Percentiles rank a stretch among this genome's conserved stretches.
These are phyloP conservation scores for Colletotrichum sp. DNA, from an alignment of 2,329 filamentous ascomycete genomes.

Conservation along the genomic window DNA sequence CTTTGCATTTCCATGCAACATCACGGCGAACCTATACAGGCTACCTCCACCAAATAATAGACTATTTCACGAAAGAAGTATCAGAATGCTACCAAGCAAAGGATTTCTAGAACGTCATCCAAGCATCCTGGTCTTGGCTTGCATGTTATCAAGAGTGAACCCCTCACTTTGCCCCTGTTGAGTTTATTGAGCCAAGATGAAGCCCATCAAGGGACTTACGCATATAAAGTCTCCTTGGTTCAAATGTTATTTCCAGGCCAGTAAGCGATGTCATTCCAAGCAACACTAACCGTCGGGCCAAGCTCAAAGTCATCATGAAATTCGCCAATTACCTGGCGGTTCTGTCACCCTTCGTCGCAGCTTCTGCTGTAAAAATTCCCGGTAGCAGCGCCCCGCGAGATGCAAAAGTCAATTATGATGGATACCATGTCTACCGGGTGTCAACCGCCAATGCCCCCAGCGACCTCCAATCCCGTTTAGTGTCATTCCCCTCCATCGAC, in stretches of 20 bases:
- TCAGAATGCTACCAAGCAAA: neutral
- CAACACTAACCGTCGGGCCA: neutral
- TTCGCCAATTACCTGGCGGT: neutral
- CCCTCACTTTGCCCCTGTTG: slow-evolving; percentile 3
- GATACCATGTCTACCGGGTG: slow-evolving; percentile 37
- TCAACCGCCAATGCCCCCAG: slow-evolving; percentile 15
- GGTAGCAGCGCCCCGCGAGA: neutral
- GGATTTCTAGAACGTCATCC: neutral
- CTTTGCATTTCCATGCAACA: slow-evolving; percentile 1
- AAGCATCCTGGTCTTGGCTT: slow-evolving; percentile 8
- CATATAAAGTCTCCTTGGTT: neutral
- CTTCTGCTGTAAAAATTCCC: neutral
- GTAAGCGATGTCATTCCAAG: neutral
- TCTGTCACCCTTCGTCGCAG: neutral
- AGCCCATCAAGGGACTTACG: neutral
- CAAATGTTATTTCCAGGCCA: neutral
- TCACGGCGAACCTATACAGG: neutral
- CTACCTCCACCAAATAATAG: neutral
- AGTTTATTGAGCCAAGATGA: neutral
- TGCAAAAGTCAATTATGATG: slow-evolving; percentile 30
- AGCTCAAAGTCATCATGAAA: slow-evolving; percentile 7
- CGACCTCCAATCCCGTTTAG: slow-evolving; percentile 23
- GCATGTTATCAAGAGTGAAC: slow-evolving; percentile 3
- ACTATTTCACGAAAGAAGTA: neutral
- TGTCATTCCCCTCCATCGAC: slow-evolving; percentile 27